phyloP scores from a whole-genome alignment of 257 asterid genomes.

The Nicotiana undulata region DNA sequence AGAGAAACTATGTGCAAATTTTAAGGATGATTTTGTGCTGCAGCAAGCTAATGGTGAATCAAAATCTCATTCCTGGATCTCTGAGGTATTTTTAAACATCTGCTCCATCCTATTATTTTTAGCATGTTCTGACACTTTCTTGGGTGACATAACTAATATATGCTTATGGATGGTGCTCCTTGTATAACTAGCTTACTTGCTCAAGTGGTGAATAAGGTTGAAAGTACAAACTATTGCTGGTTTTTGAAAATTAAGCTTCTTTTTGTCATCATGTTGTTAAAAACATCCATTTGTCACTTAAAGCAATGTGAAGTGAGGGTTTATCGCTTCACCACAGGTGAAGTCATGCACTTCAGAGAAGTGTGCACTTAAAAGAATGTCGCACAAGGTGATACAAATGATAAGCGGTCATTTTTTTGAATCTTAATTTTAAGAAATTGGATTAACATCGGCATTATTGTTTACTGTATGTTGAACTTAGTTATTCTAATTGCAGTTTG shows the following conservation, averaged over 20 bases:
- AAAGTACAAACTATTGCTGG: not conserved
- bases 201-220: not conserved
- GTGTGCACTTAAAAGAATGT: not conserved
- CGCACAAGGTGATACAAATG: not conserved
- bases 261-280: not conserved
- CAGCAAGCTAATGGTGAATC: constrained; percentile 34
- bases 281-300: not conserved
- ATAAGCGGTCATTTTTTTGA: not conserved
- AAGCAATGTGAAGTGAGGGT: not conserved
- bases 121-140: not conserved
- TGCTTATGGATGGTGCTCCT: not conserved
- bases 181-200: not conserved
- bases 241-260: not conserved
- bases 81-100: constrained; percentile 36
- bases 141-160: not conserved
- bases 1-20: constrained; percentile 32
- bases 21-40: constrained; percentile 23
- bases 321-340: not conserved
- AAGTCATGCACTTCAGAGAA: not conserved
- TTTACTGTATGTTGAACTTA: not conserved
- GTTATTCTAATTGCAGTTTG: not conserved
- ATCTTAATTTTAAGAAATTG: not conserved
- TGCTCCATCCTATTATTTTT: not conserved
- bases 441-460: not conserved
- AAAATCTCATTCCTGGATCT: constrained; percentile 35